These are phyloP conservation scores for Jimgerdemannia lactiflua DNA, from an alignment of 192 early-diverging fungal genomes.

Conservation along the genomic window DNA sequence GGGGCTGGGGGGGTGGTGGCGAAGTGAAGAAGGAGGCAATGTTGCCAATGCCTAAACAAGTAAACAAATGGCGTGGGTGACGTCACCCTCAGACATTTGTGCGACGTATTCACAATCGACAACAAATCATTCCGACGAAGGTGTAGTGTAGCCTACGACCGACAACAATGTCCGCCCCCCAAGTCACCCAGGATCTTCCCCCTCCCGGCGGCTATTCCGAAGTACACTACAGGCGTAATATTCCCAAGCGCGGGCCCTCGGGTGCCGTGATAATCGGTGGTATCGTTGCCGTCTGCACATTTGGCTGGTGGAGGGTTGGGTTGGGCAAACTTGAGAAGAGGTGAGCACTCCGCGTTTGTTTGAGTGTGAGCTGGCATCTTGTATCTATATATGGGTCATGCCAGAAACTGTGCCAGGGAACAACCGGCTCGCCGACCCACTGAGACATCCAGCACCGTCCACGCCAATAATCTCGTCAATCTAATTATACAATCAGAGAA, in stretches of 20 bases:
- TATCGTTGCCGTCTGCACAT: conserved; percentile 71
- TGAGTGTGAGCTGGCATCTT: background rate
- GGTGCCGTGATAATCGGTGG: conserved; percentile 79
- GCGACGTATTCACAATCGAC: background rate
- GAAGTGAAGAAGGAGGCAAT: background rate
- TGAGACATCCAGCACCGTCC: too few species aligned
- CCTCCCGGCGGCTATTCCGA: conserved; percentile 80
- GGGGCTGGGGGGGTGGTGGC: background rate
- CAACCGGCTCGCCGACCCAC: too few species aligned
- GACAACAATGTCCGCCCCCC: conserved; percentile 1
- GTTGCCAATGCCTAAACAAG: background rate
- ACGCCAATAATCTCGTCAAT: background rate
- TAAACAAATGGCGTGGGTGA: background rate
- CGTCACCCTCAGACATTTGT: background rate
- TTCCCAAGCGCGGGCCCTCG: conserved; percentile 89
- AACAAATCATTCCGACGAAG: background rate
- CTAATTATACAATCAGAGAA: conserved; percentile 54
- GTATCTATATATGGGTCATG: too few species aligned
- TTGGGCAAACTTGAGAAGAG: conserved; percentile 67
- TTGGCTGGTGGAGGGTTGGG: conserved; percentile 74
- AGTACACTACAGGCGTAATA: conserved; percentile 84
- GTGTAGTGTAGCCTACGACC: background rate
- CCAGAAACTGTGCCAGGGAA: too few species aligned
- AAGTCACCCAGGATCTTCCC: conserved; percentile 64
- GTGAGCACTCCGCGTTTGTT: conserved; percentile 32